These are phyloP conservation scores for Populus simonii DNA, from an alignment of 345 rosid genomes.

Conservation along the genomic window DNA sequence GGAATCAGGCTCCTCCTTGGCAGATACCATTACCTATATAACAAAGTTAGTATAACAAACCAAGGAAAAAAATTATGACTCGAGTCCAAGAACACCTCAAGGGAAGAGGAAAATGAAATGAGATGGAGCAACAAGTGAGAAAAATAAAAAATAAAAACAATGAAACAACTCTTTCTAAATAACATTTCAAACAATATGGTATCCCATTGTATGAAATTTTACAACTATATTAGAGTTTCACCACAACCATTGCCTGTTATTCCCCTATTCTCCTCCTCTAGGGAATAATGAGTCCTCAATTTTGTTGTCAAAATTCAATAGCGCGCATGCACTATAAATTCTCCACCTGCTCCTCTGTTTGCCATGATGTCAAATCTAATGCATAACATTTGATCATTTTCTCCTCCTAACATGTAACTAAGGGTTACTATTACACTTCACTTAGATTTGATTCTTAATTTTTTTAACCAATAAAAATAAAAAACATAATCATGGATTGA, in stretches of 20 bases:
- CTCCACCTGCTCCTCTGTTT: background rate
- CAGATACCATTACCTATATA: constrained; percentile 91
- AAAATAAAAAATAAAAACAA: background rate
- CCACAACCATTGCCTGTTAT: background rate
- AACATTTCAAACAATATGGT: background rate
- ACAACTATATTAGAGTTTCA: background rate
- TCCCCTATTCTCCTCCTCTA: background rate
- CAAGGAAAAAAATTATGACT: background rate
- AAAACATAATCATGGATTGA: background rate
- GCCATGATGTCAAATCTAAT: background rate
- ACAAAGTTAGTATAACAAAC: constrained; percentile 15
- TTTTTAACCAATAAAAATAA: constrained; percentile 6
- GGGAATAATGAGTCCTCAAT: background rate
- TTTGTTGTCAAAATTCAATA: background rate
- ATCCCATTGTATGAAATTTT: background rate
- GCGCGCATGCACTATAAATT: background rate
- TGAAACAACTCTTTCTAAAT: background rate
- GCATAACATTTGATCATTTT: background rate
- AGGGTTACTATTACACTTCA: background rate
- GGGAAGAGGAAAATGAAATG: background rate
- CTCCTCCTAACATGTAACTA: background rate
- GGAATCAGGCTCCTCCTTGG: constrained; percentile 93
- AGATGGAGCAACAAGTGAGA: background rate
- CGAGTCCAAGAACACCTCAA: background rate
- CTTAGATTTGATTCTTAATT: background rate